phyloP scores from a whole-genome alignment of 371 early-diverging fungal genomes.

The Dinochytrium kinnereticum region DNA sequence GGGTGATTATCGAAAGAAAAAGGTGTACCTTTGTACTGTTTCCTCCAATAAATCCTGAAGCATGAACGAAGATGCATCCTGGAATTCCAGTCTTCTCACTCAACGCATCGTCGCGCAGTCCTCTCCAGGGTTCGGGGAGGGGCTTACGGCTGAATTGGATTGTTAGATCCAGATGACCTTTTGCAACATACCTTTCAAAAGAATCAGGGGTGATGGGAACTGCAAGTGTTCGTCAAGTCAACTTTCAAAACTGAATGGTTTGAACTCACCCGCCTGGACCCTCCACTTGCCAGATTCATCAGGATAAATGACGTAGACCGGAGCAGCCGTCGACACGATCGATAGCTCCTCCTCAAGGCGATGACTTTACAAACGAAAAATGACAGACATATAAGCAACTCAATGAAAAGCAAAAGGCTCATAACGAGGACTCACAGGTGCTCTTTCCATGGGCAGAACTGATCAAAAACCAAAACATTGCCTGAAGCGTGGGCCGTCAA shows the following conservation, averaged over 20 bases:
- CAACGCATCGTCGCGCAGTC: constrained; percentile 88
- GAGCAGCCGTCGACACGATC: constrained; percentile 34
- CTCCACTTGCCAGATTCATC: constrained; percentile 65
- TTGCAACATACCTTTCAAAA: constrained; percentile 69
- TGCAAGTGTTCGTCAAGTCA: constrained; percentile 14
- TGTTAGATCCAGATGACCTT: too few species aligned
- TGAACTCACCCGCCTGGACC: constrained; percentile 42
- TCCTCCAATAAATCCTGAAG: constrained; percentile 92
- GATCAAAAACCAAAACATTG: constrained; percentile 79
- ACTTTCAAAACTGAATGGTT: not conserved
- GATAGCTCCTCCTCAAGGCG: constrained; percentile 42
- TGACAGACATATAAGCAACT: constrained; percentile 50
- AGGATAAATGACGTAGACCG: constrained; percentile 85
- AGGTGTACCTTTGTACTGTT: constrained; percentile 63
- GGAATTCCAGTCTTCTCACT: constrained; percentile 75
- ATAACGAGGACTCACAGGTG: constrained; percentile 78
- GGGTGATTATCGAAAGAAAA: not conserved
- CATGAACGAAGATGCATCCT: constrained; percentile 94
- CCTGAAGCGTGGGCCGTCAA: constrained; percentile 74
- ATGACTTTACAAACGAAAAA: constrained; percentile 53
- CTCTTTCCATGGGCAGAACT: constrained; percentile 92
- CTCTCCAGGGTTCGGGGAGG: constrained; percentile 92
- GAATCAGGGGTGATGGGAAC: constrained; percentile 78
- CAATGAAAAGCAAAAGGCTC: too few species aligned
- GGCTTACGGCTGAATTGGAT: constrained; percentile 74